Conservation (phyloP, 176 grass and related monocot genomes). For the Avena atlantica region DNA sequence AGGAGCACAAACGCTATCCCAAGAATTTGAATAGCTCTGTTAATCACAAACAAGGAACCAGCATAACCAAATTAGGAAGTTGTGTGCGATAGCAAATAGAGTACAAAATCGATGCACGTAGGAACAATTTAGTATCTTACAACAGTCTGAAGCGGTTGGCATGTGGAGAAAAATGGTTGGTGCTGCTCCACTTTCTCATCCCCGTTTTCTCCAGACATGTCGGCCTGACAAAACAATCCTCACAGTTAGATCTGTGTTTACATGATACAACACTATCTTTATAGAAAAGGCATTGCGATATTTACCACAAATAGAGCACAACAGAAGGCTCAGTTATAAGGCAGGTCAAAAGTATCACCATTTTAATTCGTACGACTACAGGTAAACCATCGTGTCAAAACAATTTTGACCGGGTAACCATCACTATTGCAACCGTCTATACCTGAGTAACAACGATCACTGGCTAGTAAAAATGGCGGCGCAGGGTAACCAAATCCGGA, state of each 20-base stretch:
- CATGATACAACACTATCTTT: background rate
- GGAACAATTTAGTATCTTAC: constrained; percentile 24
- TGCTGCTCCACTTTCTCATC: background rate
- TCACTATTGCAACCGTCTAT: background rate
- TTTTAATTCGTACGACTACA: background rate
- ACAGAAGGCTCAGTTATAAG: background rate
- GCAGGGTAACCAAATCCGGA: background rate
- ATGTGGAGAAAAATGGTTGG: constrained; percentile 52
- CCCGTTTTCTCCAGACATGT: background rate
- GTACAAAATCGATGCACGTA: background rate
- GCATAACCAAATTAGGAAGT: background rate
- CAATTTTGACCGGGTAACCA: background rate
- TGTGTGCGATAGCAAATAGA: background rate
- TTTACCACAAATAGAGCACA: background rate
- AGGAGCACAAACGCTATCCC: constrained; percentile 37
- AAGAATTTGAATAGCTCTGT: constrained; percentile 46
- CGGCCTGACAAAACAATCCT: constrained; percentile 19
- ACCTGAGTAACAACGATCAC: background rate
- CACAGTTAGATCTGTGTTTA: background rate
- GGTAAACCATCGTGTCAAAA: background rate
- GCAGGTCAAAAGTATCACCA: background rate
- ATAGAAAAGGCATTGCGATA: background rate
- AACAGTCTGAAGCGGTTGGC: constrained; percentile 36
- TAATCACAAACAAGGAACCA: background rate
- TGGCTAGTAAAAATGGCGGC: constrained; percentile 9